Conservation (phyloP, 805 yeast species). For the Schizosaccharomyces octosporus region DNA sequence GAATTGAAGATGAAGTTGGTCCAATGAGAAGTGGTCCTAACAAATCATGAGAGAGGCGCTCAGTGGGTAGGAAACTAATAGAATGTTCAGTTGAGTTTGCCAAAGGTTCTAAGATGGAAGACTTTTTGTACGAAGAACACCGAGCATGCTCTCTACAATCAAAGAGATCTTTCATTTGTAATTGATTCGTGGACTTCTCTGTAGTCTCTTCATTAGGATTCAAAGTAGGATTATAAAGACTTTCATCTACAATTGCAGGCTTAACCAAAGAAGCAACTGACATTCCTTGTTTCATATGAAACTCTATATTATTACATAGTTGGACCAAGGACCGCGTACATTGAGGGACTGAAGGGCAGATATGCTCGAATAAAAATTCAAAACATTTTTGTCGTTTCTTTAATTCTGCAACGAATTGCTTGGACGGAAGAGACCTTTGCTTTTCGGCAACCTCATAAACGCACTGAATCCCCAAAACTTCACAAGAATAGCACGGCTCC, state of each 20-base stretch:
- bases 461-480: background rate
- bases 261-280: background rate
- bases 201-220: too few relatives aligned
- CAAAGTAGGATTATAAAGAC: background rate
- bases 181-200: too few relatives aligned
- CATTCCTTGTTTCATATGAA: background rate
- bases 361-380: background rate
- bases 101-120: too few relatives aligned
- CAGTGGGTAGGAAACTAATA: too few relatives aligned
- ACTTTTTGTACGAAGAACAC: too few relatives aligned
- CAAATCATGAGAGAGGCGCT: too few relatives aligned
- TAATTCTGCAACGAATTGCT: background rate
- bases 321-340: background rate
- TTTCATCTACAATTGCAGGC: background rate
- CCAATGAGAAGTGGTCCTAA: too few relatives aligned
- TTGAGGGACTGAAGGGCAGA: background rate
- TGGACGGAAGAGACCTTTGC: background rate
- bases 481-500: slow-evolving; percentile 28
- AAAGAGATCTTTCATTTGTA: too few relatives aligned
- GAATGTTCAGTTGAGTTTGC: too few relatives aligned
- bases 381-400: background rate
- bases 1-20: too few relatives aligned
- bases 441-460: background rate
- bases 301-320: background rate
- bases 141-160: too few relatives aligned